These are phyloP conservation scores for Lumnitzera littorea DNA, from an alignment of 345 rosid genomes.

Conservation along the genomic window DNA sequence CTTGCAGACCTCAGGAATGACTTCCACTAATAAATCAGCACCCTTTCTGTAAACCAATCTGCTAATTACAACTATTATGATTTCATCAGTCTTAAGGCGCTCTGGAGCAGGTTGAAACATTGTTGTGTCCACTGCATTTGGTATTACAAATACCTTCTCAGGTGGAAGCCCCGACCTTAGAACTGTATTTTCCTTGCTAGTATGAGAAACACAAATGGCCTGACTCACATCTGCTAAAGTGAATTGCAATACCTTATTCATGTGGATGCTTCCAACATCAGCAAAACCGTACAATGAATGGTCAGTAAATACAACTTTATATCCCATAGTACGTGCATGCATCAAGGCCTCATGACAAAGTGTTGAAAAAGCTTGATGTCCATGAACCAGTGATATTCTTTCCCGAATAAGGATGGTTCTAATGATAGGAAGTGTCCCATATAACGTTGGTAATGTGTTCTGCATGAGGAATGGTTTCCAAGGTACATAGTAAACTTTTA, in stretches of 20 bases:
- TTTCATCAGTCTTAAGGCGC: conserved; percentile 45
- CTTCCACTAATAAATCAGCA: conserved; percentile 94
- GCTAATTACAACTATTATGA: conserved; percentile 84
- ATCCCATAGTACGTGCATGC: conserved; percentile 93
- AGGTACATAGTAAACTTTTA: conserved; percentile 87
- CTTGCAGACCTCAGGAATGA: conserved; percentile 82
- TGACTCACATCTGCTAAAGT: conserved; percentile 92
- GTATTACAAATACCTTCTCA: conserved; percentile 76
- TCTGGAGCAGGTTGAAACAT: conserved; percentile 79
- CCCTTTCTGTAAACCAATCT: conserved; percentile 94
- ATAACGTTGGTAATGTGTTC: conserved; percentile 72
- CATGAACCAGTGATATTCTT: conserved; percentile 77
- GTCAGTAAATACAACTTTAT: conserved; percentile 86
- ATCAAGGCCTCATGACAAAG: conserved; percentile 92
- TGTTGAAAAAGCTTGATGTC: conserved; percentile 97
- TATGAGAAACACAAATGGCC: conserved; percentile 94
- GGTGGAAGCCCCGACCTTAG: conserved; percentile 83
- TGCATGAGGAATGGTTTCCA: conserved; percentile 87
- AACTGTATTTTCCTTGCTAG: conserved; percentile 95
- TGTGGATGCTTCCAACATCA: conserved; percentile 93
- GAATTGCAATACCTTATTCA: conserved; percentile 94
- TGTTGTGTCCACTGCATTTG: conserved; percentile 98
- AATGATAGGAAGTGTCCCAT: conserved; percentile 73
- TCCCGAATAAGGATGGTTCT: conserved; percentile 78
- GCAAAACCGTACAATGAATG: conserved; percentile 92